Conservation (phyloP, 129 eudicot species). For the Flaveria robusta region DNA sequence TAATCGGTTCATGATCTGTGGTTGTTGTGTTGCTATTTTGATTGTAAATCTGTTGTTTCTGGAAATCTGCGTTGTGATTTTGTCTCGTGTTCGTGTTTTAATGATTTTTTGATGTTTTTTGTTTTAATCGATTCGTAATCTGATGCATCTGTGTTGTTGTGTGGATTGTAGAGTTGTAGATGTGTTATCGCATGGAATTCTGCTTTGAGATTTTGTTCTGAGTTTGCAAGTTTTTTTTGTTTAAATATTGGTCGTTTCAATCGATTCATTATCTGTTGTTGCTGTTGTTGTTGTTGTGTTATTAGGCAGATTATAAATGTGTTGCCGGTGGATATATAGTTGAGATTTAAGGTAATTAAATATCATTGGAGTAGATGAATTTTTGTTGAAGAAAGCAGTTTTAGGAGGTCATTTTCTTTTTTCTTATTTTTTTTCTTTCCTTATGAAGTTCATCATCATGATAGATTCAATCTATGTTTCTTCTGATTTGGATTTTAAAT, state of each 20-base stretch:
- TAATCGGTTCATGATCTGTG: background rate
- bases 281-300: background rate
- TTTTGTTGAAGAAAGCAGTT: conserved; percentile 1
- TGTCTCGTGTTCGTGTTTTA: background rate
- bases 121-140: background rate
- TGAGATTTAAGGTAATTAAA: background rate
- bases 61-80: background rate
- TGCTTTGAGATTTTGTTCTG: background rate
- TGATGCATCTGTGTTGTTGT: background rate
- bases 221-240: background rate
- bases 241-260: background rate
- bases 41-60: background rate
- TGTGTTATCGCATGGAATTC: background rate
- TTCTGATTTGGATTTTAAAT: conserved; percentile 20
- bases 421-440: background rate
- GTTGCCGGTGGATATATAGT: background rate
- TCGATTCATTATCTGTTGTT: conserved; percentile 15
- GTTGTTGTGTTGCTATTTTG: conserved; percentile 6
- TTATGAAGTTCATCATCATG: background rate
- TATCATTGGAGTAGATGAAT: background rate
- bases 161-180: background rate
- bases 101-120: background rate
- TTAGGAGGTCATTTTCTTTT: background rate
- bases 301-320: conserved; percentile 2
- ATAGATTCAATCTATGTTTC: conserved; percentile 3